A percentile compares a stretch with the other conserved stretches of the same genome.
Evolutionary conservation across 345 rosid genomes (phyloP).

Genomic region (Salix udensis): DNA sequence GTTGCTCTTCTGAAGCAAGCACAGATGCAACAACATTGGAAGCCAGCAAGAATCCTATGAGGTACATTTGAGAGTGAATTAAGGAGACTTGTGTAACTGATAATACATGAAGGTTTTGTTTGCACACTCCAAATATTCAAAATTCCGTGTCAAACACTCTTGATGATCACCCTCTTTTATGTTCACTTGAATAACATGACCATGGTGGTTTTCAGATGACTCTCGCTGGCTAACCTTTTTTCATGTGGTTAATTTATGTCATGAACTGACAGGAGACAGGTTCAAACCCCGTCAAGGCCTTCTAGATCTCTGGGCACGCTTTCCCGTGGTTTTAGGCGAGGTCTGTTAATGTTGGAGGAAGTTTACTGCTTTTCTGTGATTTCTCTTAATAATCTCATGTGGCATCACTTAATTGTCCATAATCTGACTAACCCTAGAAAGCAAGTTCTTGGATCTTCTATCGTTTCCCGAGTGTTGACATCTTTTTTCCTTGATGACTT

Average conservation of each 20-base stretch:
- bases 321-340: slow-evolving; percentile 53
- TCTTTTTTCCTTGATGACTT: background rate
- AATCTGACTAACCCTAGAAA: background rate
- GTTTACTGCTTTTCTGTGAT: background rate
- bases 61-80: slow-evolving; percentile 30
- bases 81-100: background rate
- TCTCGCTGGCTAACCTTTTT: background rate
- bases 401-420: background rate
- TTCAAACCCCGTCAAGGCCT: slow-evolving; percentile 44
- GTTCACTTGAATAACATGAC: background rate
- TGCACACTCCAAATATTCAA: background rate
- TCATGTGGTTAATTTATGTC: background rate
- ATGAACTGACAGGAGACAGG: slow-evolving; percentile 44
- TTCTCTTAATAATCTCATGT: background rate
- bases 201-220: background rate
- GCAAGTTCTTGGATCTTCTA: background rate
- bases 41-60: slow-evolving; percentile 69
- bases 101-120: background rate
- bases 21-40: slow-evolving; percentile 51
- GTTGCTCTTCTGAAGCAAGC: slow-evolving; percentile 51
- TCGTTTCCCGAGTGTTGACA: background rate
- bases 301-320: slow-evolving; percentile 49
- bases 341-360: slow-evolving; percentile 23
- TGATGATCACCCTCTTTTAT: background rate
- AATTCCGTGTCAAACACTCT: background rate